Percentiles rank a stretch among this genome's conserved stretches.
These are phyloP conservation scores for Pilatotrama ljubarskyi DNA, from an alignment of 768 basidiomycete species.

Conservation along the genomic window DNA sequence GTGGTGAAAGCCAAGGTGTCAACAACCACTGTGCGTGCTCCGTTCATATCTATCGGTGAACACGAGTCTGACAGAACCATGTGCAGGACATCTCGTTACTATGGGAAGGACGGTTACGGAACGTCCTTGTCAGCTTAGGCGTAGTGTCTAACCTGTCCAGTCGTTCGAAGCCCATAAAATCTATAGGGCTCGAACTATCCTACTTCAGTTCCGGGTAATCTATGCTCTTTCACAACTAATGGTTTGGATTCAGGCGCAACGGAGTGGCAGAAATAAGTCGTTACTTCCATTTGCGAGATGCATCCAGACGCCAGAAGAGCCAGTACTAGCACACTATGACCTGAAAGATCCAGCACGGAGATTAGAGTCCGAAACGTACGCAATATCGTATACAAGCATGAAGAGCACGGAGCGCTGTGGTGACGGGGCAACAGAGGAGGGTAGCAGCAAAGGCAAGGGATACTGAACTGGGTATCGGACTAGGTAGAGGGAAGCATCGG, in stretches of 20 bases:
- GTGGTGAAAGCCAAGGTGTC: conserved; percentile 90
- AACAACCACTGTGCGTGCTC: conserved; percentile 73
- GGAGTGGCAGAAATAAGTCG: background rate
- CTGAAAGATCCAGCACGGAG: conserved; percentile 18
- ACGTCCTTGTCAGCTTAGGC: conserved; percentile 87
- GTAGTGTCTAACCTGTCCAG: conserved; percentile 89
- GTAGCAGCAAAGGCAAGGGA: background rate
- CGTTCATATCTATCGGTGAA: background rate
- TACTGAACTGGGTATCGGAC: conserved; percentile 16
- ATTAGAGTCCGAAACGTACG: conserved; percentile 16
- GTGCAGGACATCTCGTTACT: conserved; percentile 81
- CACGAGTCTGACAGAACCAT: background rate
- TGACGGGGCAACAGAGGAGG: background rate
- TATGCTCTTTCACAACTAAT: background rate
- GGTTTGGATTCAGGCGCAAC: background rate
- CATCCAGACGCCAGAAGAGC: conserved; percentile 12
- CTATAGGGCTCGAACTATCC: conserved; percentile 89
- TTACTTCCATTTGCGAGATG: conserved; percentile 6
- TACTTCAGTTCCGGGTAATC: conserved; percentile 74
- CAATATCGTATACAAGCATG: conserved; percentile 18
- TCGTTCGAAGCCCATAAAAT: conserved; percentile 82
- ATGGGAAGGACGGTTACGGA: conserved; percentile 91
- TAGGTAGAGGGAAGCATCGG: background rate
- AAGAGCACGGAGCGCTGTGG: background rate
- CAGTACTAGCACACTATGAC: conserved; percentile 16